Evolutionary conservation across 805 yeast species (phyloP).

Genomic region (Maudiozyma barnettii): DNA sequence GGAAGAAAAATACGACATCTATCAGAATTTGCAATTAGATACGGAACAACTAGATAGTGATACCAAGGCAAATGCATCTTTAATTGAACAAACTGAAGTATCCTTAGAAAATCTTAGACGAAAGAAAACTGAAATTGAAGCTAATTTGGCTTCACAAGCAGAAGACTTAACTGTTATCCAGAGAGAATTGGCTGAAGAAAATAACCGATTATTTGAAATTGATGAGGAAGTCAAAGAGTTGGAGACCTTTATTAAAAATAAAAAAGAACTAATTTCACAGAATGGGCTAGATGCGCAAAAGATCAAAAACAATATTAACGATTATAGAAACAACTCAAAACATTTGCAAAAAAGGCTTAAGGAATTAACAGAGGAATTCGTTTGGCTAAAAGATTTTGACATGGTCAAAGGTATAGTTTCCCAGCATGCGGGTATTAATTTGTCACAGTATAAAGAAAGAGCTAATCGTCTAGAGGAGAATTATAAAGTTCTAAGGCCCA

Average conservation of each 20-base stretch:
- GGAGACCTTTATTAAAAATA: constrained; percentile 36
- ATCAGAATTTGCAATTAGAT: constrained; percentile 59
- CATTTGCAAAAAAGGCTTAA: constrained; percentile 34
- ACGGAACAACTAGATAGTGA: constrained; percentile 60
- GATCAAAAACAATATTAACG: constrained; percentile 46
- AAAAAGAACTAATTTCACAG: constrained; percentile 34
- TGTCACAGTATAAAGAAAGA: constrained; percentile 52
- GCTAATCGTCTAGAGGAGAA: constrained; percentile 47
- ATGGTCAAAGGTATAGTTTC: constrained; percentile 46
- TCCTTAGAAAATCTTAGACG: constrained; percentile 31
- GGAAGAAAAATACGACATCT: constrained; percentile 40
- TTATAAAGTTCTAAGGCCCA: constrained; percentile 62
- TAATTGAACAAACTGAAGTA: constrained; percentile 30
- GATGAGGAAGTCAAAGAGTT: constrained; percentile 69
- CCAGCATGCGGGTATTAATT: constrained; percentile 53
- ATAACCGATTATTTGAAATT: constrained; percentile 50
- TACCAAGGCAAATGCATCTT: constrained; percentile 35
- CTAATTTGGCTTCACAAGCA: constrained; percentile 18
- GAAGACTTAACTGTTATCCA: constrained; percentile 22
- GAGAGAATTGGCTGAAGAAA: constrained; percentile 32
- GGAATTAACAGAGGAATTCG: constrained; percentile 43
- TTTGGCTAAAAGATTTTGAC: constrained; percentile 65
- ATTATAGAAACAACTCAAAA: constrained; percentile 32
- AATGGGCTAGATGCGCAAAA: constrained; percentile 45
- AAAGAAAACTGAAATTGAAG: constrained; percentile 20